phyloP scores from a whole-genome alignment of 768 basidiomycete genomes.

The Tricholoma sp. region DNA sequence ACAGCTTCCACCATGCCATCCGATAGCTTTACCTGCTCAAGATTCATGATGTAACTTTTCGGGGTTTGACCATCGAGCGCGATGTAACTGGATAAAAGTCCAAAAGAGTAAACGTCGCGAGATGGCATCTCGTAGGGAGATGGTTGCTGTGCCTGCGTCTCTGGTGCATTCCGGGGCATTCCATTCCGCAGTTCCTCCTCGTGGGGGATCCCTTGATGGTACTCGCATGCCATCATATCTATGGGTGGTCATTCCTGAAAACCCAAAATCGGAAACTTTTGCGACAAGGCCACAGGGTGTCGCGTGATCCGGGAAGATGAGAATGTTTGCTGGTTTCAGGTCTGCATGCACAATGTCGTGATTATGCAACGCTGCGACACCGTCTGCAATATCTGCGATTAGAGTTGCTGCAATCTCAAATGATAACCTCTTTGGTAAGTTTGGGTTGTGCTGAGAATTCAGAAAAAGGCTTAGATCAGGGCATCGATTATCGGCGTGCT shows the following conservation, averaged over 20 bases:
- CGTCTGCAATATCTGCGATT: conserved; percentile 3
- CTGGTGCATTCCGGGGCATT: conserved; percentile 2
- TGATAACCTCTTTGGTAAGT: background rate
- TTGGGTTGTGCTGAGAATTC: background rate
- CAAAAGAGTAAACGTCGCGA: conserved; percentile 5
- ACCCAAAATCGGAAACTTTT: conserved; percentile 2
- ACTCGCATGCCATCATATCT: background rate
- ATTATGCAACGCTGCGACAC: background rate
- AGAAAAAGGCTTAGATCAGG: conserved; percentile 3
- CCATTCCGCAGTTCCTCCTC: conserved; percentile 4
- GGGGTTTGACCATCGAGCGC: conserved; percentile 3
- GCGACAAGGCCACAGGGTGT: conserved; percentile 1
- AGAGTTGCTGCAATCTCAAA: conserved; percentile 1
- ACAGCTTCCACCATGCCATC: background rate
- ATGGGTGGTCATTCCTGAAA: conserved; percentile 2
- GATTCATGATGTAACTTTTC: background rate
- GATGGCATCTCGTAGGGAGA: background rate
- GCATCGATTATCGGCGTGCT: background rate
- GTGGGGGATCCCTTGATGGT: background rate
- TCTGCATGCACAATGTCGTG: conserved; percentile 4
- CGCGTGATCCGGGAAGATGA: background rate
- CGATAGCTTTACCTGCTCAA: background rate
- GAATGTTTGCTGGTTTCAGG: conserved; percentile 3
- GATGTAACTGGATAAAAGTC: conserved; percentile 1
- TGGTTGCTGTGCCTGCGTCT: background rate